A percentile compares a stretch with the other conserved stretches of the same genome.
phyloP scores from a whole-genome alignment of 179 eudicot genomes.

The Vitellaria paradoxa region DNA sequence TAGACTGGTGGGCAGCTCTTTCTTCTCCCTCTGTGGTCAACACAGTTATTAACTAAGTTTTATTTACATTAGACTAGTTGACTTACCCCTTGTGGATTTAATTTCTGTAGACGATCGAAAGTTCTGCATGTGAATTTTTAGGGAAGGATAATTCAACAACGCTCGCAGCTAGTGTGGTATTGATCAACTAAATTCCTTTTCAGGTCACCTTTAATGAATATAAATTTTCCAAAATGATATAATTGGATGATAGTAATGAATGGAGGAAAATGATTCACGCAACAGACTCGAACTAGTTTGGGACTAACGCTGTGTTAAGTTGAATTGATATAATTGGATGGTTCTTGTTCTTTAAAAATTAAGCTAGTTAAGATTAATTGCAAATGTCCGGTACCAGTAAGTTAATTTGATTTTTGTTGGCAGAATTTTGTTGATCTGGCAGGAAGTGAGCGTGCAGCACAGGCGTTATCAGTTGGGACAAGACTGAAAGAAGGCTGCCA shows the following conservation, averaged over 20 bases:
- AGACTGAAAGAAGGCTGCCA: constrained; percentile 91
- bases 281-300: too few relatives aligned
- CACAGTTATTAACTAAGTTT: neutral
- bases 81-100: constrained; percentile 2
- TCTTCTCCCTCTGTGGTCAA: neutral
- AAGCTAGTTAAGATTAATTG: neutral
- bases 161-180: constrained; percentile 95
- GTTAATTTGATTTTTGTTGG: neutral
- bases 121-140: constrained; percentile 86
- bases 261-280: too few relatives aligned
- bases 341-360: neutral
- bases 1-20: constrained; percentile 58
- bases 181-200: neutral
- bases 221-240: neutral
- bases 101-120: constrained; percentile 78
- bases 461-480: constrained; percentile 78
- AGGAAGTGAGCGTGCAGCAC: constrained; percentile 95
- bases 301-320: too few relatives aligned
- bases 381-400: neutral
- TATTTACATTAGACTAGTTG: neutral
- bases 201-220: neutral
- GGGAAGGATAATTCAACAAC: constrained; percentile 86
- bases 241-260: neutral
- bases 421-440: constrained; percentile 93
- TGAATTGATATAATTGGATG: neutral